Evolutionary conservation across 2,329 filamentous ascomycete genomes (phyloP).

Genomic region (Colletotrichum sp.): DNA sequence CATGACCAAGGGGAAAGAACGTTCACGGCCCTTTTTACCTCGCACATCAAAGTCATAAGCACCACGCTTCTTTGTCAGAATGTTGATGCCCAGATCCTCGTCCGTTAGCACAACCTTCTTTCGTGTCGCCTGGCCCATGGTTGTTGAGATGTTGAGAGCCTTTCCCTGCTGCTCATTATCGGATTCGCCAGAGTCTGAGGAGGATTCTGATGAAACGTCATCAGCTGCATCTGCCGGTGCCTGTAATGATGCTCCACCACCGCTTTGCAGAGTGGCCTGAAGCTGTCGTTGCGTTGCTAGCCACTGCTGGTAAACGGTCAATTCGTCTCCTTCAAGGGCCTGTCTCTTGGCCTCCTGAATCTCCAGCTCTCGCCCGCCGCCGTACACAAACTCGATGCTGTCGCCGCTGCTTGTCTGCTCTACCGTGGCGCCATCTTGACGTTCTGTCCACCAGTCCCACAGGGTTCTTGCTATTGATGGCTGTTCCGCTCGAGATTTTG

Average conservation of each 20-base stretch:
- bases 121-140: conserved; percentile 80
- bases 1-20: conserved; percentile 87
- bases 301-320: conserved; percentile 88
- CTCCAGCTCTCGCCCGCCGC: conserved; percentile 65
- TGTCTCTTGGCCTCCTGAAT: conserved; percentile 66
- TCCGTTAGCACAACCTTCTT: conserved; percentile 88
- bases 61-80: conserved; percentile 85
- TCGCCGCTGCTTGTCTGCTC: conserved; percentile 62
- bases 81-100: conserved; percentile 89
- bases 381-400: conserved; percentile 70
- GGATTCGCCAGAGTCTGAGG: conserved; percentile 85
- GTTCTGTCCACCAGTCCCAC: conserved; percentile 81
- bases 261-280: conserved; percentile 78
- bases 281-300: conserved; percentile 87
- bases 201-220: conserved; percentile 85
- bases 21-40: conserved; percentile 89
- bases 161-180: conserved; percentile 91
- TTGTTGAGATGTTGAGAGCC: conserved; percentile 85
- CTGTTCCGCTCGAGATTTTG: conserved; percentile 44
- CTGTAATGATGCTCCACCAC: conserved; percentile 72
- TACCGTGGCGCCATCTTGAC: conserved; percentile 65
- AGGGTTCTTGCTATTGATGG: conserved; percentile 74
- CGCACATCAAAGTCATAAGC: conserved; percentile 94
- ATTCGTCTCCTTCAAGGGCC: conserved; percentile 76
- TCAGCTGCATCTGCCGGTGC: conserved; percentile 76